These are phyloP conservation scores for Blastobotrys attinorum DNA, from an alignment of 805 yeast genomes.

Conservation along the genomic window DNA sequence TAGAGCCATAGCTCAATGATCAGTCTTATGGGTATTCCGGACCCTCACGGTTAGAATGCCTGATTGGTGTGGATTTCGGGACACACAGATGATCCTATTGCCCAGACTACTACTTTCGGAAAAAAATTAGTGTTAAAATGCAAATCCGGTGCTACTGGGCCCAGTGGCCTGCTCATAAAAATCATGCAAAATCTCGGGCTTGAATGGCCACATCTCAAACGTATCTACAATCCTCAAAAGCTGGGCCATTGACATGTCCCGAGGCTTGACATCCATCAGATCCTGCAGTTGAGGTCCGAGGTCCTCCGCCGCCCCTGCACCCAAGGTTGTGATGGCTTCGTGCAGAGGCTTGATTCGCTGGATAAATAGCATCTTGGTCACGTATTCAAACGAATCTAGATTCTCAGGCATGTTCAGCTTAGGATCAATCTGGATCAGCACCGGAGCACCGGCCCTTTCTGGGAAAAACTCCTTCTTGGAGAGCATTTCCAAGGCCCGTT, in stretches of 20 bases:
- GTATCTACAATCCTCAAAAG: constrained; percentile 40
- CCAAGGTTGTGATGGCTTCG: constrained; percentile 47
- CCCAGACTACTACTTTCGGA: too few species aligned
- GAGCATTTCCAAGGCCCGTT: not conserved
- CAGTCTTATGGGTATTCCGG: too few species aligned
- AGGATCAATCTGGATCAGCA: constrained; percentile 52
- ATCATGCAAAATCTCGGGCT: constrained; percentile 47
- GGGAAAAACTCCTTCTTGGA: constrained; percentile 11
- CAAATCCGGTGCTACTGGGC: not conserved
- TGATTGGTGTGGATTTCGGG: too few species aligned
- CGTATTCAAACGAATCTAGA: constrained; percentile 56
- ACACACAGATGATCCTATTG: too few species aligned
- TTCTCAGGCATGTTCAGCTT: constrained; percentile 35
- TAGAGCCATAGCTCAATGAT: too few species aligned
- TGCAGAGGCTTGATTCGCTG: constrained; percentile 37
- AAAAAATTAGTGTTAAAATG: not conserved
- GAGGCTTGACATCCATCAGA: constrained; percentile 38
- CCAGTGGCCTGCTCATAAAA: constrained; percentile 26
- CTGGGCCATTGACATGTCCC: constrained; percentile 49
- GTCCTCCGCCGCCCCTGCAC: constrained; percentile 64
- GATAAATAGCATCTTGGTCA: constrained; percentile 53
- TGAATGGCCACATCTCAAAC: constrained; percentile 79
- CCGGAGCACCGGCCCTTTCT: constrained; percentile 23
- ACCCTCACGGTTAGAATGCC: too few species aligned
- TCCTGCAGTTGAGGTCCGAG: constrained; percentile 29